These are phyloP conservation scores for Metschnikowia picachoensis DNA, from an alignment of 805 yeast genomes.

Conservation along the genomic window DNA sequence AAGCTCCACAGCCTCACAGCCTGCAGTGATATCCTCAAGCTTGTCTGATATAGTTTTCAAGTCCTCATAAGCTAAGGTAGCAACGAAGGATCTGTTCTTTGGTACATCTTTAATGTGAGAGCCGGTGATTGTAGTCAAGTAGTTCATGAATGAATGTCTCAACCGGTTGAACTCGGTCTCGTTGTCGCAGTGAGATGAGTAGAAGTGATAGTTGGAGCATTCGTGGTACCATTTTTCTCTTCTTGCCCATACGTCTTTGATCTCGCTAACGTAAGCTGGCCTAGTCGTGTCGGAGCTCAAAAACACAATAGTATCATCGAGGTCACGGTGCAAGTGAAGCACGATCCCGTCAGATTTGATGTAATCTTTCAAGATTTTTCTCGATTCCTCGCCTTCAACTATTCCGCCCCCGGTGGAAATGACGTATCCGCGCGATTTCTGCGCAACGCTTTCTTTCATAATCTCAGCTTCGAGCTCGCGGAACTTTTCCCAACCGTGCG, in stretches of 20 bases:
- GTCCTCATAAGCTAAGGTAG: conserved; percentile 69
- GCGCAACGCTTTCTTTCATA: conserved; percentile 46
- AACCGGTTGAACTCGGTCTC: conserved; percentile 53
- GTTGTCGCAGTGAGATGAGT: conserved; percentile 65
- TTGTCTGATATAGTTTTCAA: conserved; percentile 42
- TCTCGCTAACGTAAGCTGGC: conserved; percentile 83
- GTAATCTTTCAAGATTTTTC: conserved; percentile 58
- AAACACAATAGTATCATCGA: conserved; percentile 73
- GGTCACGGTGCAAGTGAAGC: conserved; percentile 83
- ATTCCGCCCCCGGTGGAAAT: conserved; percentile 97
- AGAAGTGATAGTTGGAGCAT: conserved; percentile 75
- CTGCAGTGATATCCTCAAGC: conserved; percentile 55
- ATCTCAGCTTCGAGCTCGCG: conserved; percentile 61
- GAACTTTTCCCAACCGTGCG: conserved; percentile 84
- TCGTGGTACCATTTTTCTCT: conserved; percentile 77
- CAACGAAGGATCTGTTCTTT: conserved; percentile 55
- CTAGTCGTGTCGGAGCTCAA: conserved; percentile 75
- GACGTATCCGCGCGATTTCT: conserved; percentile 49
- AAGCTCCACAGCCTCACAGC: conserved; percentile 79
- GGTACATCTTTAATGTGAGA: conserved; percentile 37
- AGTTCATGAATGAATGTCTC: conserved; percentile 55
- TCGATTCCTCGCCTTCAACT: conserved; percentile 71
- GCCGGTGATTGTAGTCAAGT: conserved; percentile 63
- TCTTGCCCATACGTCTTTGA: conserved; percentile 76
- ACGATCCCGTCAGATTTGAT: conserved; percentile 66